Conservation (phyloP, 2,329 filamentous ascomycete genomes). For the Exophiala sideris region DNA sequence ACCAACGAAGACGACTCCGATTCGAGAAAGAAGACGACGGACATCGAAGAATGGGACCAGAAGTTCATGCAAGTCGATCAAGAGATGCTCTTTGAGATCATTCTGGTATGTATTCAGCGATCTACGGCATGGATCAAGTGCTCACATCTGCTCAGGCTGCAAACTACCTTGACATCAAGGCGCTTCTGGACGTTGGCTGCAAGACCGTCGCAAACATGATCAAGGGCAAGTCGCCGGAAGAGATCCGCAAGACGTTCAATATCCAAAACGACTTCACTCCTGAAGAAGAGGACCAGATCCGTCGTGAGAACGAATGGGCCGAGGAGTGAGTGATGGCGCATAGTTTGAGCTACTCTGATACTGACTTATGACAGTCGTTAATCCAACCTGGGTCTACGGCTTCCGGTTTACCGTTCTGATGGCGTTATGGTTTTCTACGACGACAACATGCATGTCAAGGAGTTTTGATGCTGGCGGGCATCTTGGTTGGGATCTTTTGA, state of each 20-base stretch:
- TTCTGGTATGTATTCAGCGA: constrained; percentile 59
- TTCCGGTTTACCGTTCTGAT: constrained; percentile 17
- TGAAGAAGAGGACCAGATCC: constrained; percentile 97
- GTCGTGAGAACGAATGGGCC: constrained; percentile 86
- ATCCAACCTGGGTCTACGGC: constrained; percentile 22
- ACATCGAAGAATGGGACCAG: constrained; percentile 99
- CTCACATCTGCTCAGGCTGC: constrained; percentile 54
- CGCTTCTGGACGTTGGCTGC: constrained; percentile 94
- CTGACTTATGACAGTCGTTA: constrained; percentile 20
- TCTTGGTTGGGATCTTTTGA: no score
- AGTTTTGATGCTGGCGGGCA: constrained; percentile 19
- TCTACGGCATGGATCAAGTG: neutral
- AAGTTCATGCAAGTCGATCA: constrained; percentile 99
- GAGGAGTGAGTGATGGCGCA: constrained; percentile 58
- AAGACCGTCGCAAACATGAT: constrained; percentile 99
- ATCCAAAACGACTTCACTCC: constrained; percentile 99
- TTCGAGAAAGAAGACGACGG: constrained; percentile 94
- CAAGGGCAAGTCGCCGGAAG: constrained; percentile 99
- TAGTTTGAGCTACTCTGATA: neutral
- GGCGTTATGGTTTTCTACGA: constrained; percentile 28
- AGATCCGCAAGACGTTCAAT: constrained; percentile 99
- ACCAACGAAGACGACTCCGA: constrained; percentile 86
- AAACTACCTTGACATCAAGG: constrained; percentile 99
- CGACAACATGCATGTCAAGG: constrained; percentile 33
- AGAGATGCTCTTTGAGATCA: constrained; percentile 99